phyloP scores from a whole-genome alignment of 1,284 basidiomycete genomes.

The Athelia psychrophila region DNA sequence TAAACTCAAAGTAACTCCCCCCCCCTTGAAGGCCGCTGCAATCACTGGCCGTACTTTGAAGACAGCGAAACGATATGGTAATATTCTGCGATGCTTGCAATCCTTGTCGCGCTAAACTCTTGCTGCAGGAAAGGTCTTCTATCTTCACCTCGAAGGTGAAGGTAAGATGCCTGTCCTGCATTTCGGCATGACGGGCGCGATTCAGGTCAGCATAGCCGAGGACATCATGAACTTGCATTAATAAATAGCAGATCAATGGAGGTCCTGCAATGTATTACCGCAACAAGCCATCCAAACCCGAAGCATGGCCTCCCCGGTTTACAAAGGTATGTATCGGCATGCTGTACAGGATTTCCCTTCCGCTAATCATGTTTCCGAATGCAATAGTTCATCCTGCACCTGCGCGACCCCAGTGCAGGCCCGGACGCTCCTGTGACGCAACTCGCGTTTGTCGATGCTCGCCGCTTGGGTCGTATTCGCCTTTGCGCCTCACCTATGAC shows the following conservation, averaged over 20 bases:
- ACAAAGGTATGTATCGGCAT: slow-evolving; percentile 53
- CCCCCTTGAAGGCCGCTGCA: slow-evolving; percentile 56
- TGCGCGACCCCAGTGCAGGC: slow-evolving; percentile 31
- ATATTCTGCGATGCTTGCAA: not conserved
- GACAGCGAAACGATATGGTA: slow-evolving; percentile 64
- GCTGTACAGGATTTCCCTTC: slow-evolving; percentile 1
- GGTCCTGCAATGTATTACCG: slow-evolving; percentile 63
- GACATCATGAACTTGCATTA: not conserved
- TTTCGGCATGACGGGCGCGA: slow-evolving; percentile 84
- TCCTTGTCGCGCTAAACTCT: not conserved
- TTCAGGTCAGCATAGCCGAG: slow-evolving; percentile 50
- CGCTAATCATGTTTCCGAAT: too few relatives aligned
- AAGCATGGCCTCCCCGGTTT: slow-evolving; percentile 77
- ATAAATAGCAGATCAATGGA: slow-evolving; percentile 53
- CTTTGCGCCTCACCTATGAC: slow-evolving; percentile 56
- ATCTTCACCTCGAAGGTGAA: slow-evolving; percentile 62
- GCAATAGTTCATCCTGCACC: slow-evolving; percentile 60
- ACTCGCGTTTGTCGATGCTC: slow-evolving; percentile 66
- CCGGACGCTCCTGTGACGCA: slow-evolving; percentile 27
- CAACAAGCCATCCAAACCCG: slow-evolving; percentile 46
- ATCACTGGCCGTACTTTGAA: slow-evolving; percentile 57
- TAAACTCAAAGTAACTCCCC: slow-evolving; percentile 3
- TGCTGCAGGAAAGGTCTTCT: slow-evolving; percentile 71
- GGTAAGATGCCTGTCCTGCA: slow-evolving; percentile 72
- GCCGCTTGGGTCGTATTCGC: slow-evolving; percentile 72